phyloP scores from a whole-genome alignment of 192 early-diverging fungal species.

The Umbelopsis sp. region DNA sequence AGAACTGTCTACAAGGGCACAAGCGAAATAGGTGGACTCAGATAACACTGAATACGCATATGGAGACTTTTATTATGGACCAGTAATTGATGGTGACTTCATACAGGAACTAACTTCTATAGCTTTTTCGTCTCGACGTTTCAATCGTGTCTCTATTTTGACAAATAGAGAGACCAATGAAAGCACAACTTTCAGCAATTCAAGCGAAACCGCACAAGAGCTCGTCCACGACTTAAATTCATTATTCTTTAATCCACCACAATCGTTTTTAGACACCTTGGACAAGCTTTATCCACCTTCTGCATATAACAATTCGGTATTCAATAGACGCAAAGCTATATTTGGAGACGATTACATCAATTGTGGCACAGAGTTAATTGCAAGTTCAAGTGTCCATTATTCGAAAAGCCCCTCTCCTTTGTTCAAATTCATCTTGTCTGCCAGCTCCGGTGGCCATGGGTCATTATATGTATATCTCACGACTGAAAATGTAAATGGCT shows the following conservation, averaged over 20 bases:
- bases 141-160: neutral
- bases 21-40: neutral
- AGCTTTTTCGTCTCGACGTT: neutral
- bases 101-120: neutral
- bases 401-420: neutral
- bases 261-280: neutral
- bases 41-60: neutral
- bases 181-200: neutral
- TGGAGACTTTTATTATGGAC: conserved; percentile 8
- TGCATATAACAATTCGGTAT: neutral
- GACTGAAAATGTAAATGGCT: neutral
- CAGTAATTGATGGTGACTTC: neutral
- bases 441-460: neutral
- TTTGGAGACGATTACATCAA: neutral
- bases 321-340: neutral
- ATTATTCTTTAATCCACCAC: neutral
- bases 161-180: neutral
- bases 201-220: neutral
- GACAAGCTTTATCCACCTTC: neutral
- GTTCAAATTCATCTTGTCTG: neutral
- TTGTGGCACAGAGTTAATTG: neutral
- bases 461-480: neutral
- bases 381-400: neutral
- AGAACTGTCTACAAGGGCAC: neutral
- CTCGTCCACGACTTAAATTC: neutral